A percentile compares a stretch with the other conserved stretches of the same genome.
Evolutionary conservation across 2,329 filamentous ascomycete species (phyloP).

Genomic region (Orbilia blumenaviensis): DNA sequence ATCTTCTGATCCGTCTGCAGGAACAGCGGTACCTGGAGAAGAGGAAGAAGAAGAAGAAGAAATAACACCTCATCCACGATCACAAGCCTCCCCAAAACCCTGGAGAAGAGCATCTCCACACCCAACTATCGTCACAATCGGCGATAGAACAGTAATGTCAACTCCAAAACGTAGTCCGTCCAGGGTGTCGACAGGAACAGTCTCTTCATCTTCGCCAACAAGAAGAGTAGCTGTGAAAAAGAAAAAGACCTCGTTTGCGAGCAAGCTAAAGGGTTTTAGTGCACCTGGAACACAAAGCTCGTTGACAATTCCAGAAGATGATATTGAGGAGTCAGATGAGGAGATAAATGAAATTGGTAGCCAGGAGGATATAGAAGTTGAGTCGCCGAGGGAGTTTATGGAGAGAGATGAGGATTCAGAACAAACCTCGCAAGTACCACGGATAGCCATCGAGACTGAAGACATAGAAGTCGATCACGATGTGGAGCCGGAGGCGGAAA

Average conservation of each 20-base stretch:
- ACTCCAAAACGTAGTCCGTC: constrained; percentile 61
- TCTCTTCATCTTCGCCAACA: constrained; percentile 61
- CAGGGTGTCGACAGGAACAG: constrained; percentile 26
- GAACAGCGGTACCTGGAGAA: not conserved
- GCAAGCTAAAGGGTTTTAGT: constrained; percentile 65
- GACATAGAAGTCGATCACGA: constrained; percentile 54
- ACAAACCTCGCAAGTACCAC: not conserved
- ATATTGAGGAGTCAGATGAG: constrained; percentile 59
- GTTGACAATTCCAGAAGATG: constrained; percentile 51
- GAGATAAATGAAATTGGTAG: not conserved
- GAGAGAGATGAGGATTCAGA: constrained; percentile 57
- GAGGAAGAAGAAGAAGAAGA: constrained; percentile 19
- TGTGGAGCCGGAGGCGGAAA: constrained; percentile 62
- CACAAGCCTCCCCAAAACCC: constrained; percentile 43
- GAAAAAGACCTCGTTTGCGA: constrained; percentile 56
- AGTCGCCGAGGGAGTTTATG: constrained; percentile 58
- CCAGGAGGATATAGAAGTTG: constrained; percentile 13
- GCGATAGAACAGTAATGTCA: constrained; percentile 72
- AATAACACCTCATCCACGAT: constrained; percentile 26
- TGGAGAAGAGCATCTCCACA: constrained; percentile 71
- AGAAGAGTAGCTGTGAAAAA: constrained; percentile 64
- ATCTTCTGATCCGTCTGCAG: not conserved
- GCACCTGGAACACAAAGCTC: constrained; percentile 65
- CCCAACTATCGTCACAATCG: constrained; percentile 78
- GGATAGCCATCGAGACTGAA: constrained; percentile 56